A percentile compares a stretch with the other conserved stretches of the same genome.
These are phyloP conservation scores for Periconia sp. DNA, from an alignment of 2,329 filamentous ascomycete species.

Conservation along the genomic window DNA sequence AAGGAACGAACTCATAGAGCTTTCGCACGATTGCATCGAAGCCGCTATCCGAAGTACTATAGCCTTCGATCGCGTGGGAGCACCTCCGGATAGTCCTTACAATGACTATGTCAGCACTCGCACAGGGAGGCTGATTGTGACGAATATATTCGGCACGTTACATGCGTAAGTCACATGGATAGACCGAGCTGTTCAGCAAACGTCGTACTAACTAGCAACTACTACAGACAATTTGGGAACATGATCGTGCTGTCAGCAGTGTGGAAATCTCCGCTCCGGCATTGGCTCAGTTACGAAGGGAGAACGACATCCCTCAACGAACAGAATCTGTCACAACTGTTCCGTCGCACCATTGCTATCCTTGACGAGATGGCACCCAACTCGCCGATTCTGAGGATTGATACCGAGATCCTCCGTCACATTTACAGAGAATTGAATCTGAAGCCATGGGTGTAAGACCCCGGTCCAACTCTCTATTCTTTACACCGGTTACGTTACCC, in stretches of 20 bases:
- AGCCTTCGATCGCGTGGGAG: conserved; percentile 70
- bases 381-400: conserved; percentile 72
- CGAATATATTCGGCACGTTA: conserved; percentile 94
- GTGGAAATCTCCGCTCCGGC: conserved; percentile 59
- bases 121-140: conserved; percentile 72
- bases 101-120: conserved; percentile 58
- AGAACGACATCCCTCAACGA: conserved; percentile 18
- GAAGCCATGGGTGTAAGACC: not conserved
- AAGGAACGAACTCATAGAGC: conserved; percentile 16
- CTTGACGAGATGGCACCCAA: conserved; percentile 69
- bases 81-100: conserved; percentile 24
- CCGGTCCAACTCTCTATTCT: not conserved
- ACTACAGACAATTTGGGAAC: conserved; percentile 88
- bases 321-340: conserved; percentile 24
- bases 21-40: conserved; percentile 36
- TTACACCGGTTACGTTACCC: not conserved
- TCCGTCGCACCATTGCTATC: conserved; percentile 68
- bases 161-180: conserved; percentile 74
- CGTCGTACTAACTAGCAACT: conserved; percentile 20
- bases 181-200: conserved; percentile 4
- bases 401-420: conserved; percentile 70
- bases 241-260: conserved; percentile 86
- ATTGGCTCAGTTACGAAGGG: conserved; percentile 31
- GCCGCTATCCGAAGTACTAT: conserved; percentile 83
- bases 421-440: conserved; percentile 25